phyloP scores from a whole-genome alignment of 2,329 filamentous ascomycete genomes.

The Ambrosiella xylebori region DNA sequence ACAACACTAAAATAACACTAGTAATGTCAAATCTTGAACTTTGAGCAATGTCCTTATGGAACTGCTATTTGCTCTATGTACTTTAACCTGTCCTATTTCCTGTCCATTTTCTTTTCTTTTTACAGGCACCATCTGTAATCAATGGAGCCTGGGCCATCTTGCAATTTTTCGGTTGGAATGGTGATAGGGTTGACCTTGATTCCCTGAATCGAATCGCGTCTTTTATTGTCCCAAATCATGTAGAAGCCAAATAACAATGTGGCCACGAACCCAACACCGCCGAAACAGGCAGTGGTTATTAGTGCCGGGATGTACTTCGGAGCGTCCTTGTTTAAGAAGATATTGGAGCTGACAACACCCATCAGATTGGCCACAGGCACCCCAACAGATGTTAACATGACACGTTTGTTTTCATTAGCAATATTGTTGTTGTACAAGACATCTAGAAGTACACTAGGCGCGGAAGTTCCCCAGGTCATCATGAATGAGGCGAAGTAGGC shows the following conservation, averaged over 20 bases:
- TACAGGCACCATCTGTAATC: slow-evolving; percentile 36
- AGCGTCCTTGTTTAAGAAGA: slow-evolving; percentile 46
- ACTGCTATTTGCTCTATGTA: too few relatives aligned
- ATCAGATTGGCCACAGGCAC: slow-evolving; percentile 64
- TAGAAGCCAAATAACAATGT: slow-evolving; percentile 37
- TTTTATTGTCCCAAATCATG: slow-evolving; percentile 40
- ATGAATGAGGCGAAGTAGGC: slow-evolving; percentile 66
- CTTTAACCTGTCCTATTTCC: too few relatives aligned
- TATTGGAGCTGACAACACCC: slow-evolving; percentile 52
- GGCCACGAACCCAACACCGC: slow-evolving; percentile 39
- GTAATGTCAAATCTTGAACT: too few relatives aligned
- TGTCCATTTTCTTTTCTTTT: neutral
- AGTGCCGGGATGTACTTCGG: slow-evolving; percentile 51
- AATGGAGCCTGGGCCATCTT: slow-evolving; percentile 28
- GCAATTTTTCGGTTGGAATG: slow-evolving; percentile 31
- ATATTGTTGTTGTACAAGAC: slow-evolving; percentile 67
- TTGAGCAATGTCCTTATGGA: too few relatives aligned
- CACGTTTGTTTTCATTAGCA: slow-evolving; percentile 55
- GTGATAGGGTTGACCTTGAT: slow-evolving; percentile 27
- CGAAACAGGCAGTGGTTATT: slow-evolving; percentile 47
- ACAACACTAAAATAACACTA: too few relatives aligned
- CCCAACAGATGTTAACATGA: slow-evolving; percentile 52
- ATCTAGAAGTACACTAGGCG: slow-evolving; percentile 52
- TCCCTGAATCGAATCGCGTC: slow-evolving; percentile 37
- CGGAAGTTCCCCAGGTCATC: slow-evolving; percentile 68